A percentile compares a stretch with the other conserved stretches of the same genome.
These are phyloP conservation scores for Knufia fluminis DNA, from an alignment of 2,329 filamentous ascomycete genomes.

Conservation along the genomic window DNA sequence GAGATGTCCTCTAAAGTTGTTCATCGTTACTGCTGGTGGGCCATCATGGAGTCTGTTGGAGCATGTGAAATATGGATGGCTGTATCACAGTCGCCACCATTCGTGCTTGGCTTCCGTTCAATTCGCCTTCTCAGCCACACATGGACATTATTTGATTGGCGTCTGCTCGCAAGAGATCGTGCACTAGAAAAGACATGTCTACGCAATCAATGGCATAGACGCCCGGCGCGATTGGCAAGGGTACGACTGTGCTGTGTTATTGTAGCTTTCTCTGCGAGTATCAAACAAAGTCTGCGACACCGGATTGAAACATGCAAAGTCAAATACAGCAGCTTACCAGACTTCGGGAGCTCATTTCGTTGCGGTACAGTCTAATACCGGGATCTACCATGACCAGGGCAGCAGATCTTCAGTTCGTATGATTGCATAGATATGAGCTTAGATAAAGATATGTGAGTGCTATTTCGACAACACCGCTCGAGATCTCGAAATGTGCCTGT, in stretches of 20 bases:
- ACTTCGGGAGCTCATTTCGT: no score
- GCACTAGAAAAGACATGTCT: not conserved
- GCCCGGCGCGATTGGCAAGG: not conserved
- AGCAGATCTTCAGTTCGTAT: not conserved
- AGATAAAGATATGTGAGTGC: not conserved
- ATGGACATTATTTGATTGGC: not conserved
- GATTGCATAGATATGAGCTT: not conserved
- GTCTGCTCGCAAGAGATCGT: not conserved
- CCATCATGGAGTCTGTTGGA: not conserved
- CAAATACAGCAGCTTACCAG: no score
- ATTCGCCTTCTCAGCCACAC: conserved; percentile 2
- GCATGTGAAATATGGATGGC: not conserved
- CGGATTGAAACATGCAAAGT: no score
- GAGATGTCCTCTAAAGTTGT: not conserved
- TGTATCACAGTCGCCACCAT: conserved; percentile 1
- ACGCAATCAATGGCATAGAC: not conserved
- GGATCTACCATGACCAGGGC: not conserved
- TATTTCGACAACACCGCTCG: not conserved
- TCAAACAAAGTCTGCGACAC: no score
- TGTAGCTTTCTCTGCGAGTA: no score
- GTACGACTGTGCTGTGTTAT: not conserved
- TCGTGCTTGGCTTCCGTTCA: not conserved
- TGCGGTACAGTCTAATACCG: not conserved
- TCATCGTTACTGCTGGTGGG: not conserved
- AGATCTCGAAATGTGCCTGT: not conserved